Evolutionary conservation across 163 green algal species (phyloP).

Genomic region (Chlorella variabilis): DNA sequence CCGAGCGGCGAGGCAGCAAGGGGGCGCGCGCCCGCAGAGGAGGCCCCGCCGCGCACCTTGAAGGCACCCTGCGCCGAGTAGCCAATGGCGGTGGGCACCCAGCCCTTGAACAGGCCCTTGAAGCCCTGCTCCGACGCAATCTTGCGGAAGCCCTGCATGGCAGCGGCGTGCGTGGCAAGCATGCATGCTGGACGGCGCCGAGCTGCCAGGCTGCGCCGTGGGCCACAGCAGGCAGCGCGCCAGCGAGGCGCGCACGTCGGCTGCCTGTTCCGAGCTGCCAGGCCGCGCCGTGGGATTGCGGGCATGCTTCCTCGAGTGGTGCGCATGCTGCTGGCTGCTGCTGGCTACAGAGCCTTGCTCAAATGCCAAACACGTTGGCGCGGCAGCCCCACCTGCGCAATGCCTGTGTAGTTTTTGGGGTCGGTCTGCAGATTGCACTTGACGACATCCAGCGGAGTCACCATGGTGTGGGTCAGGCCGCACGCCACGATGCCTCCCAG

Average conservation of each 20-base stretch:
- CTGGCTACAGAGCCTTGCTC: no score
- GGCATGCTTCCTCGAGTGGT: no score
- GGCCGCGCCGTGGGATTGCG: no score
- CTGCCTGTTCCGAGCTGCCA: no score
- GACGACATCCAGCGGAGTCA: slow-evolving; percentile 98
- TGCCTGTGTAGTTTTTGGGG: slow-evolving; percentile 46
- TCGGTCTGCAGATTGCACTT: slow-evolving; percentile 96
- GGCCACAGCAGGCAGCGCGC: no score
- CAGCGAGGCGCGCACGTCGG: no score
- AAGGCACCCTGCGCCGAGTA: slow-evolving; percentile 91
- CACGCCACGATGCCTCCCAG: slow-evolving; percentile 83
- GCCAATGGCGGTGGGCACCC: slow-evolving; percentile 88
- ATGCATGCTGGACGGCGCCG: no score
- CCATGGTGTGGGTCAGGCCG: slow-evolving; percentile 90
- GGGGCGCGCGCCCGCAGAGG: no score
- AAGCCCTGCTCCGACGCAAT: slow-evolving; percentile 79
- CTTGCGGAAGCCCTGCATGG: slow-evolving; percentile 75
- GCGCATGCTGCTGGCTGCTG: no score
- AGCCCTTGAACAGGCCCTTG: slow-evolving; percentile 84
- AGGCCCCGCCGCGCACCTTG: slow-evolving; percentile 92
- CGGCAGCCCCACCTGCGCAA: neutral
- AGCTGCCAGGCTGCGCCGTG: no score
- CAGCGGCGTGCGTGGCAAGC: no score
- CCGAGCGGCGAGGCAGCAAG: no score
- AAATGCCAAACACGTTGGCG: neutral